Evolutionary conservation across 2,329 filamentous ascomycete genomes (phyloP).

Genomic region (Aureobasidium uvarum): DNA sequence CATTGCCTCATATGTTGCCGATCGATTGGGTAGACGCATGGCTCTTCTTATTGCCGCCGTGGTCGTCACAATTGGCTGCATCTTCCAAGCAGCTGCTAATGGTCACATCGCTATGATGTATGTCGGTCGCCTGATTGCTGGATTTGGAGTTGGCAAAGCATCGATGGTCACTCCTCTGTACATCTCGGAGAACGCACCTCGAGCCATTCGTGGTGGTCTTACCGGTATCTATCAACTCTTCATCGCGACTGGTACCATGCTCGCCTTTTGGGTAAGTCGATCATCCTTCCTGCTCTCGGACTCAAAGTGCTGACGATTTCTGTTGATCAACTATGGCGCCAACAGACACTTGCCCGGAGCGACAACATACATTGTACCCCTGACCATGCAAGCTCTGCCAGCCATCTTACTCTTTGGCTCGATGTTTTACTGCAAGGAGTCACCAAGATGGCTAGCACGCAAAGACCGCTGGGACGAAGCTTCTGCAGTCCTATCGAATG

Average conservation of each 20-base stretch:
- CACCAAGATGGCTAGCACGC: conserved; percentile 66
- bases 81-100: conserved; percentile 62
- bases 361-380: conserved; percentile 59
- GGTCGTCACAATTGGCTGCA: conserved; percentile 59
- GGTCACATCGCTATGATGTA: conserved; percentile 64
- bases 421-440: conserved; percentile 62
- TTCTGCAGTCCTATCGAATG: conserved; percentile 53
- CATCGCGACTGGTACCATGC: conserved; percentile 53
- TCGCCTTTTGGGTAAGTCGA: conserved; percentile 51
- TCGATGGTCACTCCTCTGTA: conserved; percentile 54
- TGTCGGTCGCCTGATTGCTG: conserved; percentile 60
- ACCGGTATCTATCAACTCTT: conserved; percentile 62
- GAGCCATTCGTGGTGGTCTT: conserved; percentile 59
- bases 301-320: neutral
- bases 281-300: no score
- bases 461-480: conserved; percentile 67
- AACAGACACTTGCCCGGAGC: conserved; percentile 49
- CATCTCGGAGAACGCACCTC: conserved; percentile 58
- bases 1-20: conserved; percentile 55
- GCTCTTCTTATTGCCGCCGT: conserved; percentile 58
- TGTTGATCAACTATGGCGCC: conserved; percentile 6
- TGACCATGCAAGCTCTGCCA: conserved; percentile 64
- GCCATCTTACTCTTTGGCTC: conserved; percentile 59
- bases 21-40: conserved; percentile 55
- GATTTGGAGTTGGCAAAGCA: conserved; percentile 43